Base-by-base conservation (phyloP, 257 asterid genomes). In the Fraxinus excelsior region DNA sequence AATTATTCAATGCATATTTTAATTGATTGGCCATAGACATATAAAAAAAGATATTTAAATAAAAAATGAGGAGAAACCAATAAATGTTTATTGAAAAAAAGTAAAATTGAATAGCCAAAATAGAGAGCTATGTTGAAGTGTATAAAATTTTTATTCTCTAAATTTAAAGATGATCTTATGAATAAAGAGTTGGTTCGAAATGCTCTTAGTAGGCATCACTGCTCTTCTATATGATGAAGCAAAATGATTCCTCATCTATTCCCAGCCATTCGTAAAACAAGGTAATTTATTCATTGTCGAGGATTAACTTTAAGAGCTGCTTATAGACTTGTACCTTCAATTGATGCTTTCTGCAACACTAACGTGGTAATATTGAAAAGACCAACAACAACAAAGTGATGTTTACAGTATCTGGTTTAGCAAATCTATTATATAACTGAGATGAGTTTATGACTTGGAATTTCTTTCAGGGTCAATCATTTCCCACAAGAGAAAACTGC, bases 161-260 rank as follows among this genome's bases (percentile, higher is more conserved):
- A 42, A 42, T 42, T 42, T 42, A 42, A 42, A 42, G 51, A 42
- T 42, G 10, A 18, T 42, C 51, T 11, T 12, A 11, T 42, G 0
- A 42, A 42, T 42, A 12, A 14, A 2, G 3, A 11, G 1, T 40
- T 16, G 0, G 16, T 40, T 40, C 3, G 49, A 40, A 13, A 42
- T 13, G 51, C 3, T 42, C 51, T 42, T 21, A 70, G 31, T 7
- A 35, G 21, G 44, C n/a, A 32, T 64, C 29, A 3, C 29, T 8
- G 31, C 65, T 5, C 65, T 75, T 25, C 64, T 26, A 40, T 77
- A 37, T 53, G 71, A 58, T 25, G 65, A 77, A 77, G 26, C 23
- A 29, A 70, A 62, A 35, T 62, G 66, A 42, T 26, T 46, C 42
- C 18, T 4, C 37, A 31, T 13, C 65, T n/a, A 56, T 56, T 53